phyloP scores from a whole-genome alignment of 768 basidiomycete genomes.

The Rhodotorula taiwanensis region DNA sequence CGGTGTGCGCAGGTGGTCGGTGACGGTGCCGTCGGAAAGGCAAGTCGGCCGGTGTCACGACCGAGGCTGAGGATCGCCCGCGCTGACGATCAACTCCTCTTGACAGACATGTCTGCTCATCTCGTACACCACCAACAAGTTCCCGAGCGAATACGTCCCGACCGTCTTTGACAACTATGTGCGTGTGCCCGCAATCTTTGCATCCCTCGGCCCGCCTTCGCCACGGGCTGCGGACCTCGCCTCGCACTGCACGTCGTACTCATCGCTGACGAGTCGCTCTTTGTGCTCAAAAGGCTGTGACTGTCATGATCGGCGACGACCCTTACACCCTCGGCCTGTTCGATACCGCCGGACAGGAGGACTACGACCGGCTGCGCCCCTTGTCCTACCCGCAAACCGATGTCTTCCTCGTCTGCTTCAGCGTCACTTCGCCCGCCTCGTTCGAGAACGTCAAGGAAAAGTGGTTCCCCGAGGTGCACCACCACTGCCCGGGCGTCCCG shows the following conservation, averaged over 20 bases:
- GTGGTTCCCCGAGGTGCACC: slow-evolving; percentile 96
- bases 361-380: slow-evolving; percentile 98
- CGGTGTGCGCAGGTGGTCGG: slow-evolving; percentile 56
- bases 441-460: slow-evolving; percentile 99
- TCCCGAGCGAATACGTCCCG: slow-evolving; percentile 97
- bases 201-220: not conserved
- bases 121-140: slow-evolving; percentile 93
- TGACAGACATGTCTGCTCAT: slow-evolving; percentile 89
- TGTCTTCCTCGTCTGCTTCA: slow-evolving; percentile 99
- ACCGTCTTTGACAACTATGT: slow-evolving; percentile 91
- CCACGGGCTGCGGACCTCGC: too few relatives aligned
- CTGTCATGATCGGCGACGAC: slow-evolving; percentile 99
- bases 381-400: slow-evolving; percentile 99
- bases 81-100: not conserved
- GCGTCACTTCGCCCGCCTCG: slow-evolving; percentile 93
- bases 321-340: slow-evolving; percentile 97
- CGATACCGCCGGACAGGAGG: slow-evolving; percentile 99
- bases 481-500: slow-evolving; percentile 98
- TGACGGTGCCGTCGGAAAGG: slow-evolving; percentile 97
- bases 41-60: too few relatives aligned
- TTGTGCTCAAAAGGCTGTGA: slow-evolving; percentile 65
- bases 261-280: slow-evolving; percentile 36
- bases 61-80: not conserved
- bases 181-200: not conserved
- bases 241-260: not conserved